A percentile compares a stretch with the other conserved stretches of the same genome.
Conservation (phyloP, 352 stramenopile species). For the Phytopythium delawarense region DNA sequence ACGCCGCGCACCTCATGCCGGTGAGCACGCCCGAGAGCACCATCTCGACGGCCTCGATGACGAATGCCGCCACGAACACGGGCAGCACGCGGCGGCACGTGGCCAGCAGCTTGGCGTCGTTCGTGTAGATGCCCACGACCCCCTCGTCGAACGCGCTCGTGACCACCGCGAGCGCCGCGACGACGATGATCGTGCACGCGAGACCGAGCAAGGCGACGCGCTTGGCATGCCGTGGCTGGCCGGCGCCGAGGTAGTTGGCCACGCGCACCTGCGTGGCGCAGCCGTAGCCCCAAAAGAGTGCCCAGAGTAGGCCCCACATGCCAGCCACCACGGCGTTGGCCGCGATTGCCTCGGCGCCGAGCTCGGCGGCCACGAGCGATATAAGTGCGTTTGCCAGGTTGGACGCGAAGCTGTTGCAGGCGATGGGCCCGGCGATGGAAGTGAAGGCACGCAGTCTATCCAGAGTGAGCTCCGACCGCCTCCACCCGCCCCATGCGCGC, state of each 20-base stretch:
- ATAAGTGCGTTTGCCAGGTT: slow-evolving; percentile 68
- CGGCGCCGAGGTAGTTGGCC: slow-evolving; percentile 70
- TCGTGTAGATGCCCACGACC: slow-evolving; percentile 61
- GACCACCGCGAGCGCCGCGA: slow-evolving; percentile 35
- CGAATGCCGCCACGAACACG: slow-evolving; percentile 55
- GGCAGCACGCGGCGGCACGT: slow-evolving; percentile 50
- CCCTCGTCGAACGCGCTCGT: slow-evolving; percentile 42
- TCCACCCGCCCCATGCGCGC: slow-evolving; percentile 58
- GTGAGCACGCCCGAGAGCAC: slow-evolving; percentile 51
- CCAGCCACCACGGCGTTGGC: slow-evolving; percentile 68
- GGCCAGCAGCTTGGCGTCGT: slow-evolving; percentile 37
- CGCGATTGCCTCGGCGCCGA: slow-evolving; percentile 54
- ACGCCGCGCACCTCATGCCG: slow-evolving; percentile 48
- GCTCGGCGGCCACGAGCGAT: slow-evolving; percentile 57
- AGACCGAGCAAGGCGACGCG: slow-evolving; percentile 51
- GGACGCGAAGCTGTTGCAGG: slow-evolving; percentile 67
- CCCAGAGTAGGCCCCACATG: slow-evolving; percentile 67
- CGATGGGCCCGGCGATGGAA: slow-evolving; percentile 55
- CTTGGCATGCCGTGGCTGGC: slow-evolving; percentile 41
- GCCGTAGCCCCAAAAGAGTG: slow-evolving; percentile 76
- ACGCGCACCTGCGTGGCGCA: slow-evolving; percentile 76
- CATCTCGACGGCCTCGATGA: slow-evolving; percentile 64
- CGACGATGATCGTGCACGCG: slow-evolving; percentile 43
- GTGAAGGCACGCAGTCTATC: slow-evolving; percentile 39
- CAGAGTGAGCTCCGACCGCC: slow-evolving; percentile 37